Evolutionary conservation across 129 eudicot species (phyloP), one percentile per base, ranked within the genome.

Genomic region (Chrysanthemum makinoi): DNA sequence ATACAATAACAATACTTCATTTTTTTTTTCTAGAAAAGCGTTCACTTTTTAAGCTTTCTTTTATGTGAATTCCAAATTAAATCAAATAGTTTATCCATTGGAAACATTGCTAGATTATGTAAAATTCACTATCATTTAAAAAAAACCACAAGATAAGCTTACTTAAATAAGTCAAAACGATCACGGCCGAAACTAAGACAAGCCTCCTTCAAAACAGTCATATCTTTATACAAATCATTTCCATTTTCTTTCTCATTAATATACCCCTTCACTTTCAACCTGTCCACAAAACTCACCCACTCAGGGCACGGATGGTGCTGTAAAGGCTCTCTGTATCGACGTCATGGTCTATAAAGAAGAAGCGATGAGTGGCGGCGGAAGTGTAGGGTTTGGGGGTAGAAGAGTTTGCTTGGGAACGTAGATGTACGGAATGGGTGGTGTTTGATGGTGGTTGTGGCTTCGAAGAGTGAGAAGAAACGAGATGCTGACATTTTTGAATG

Each of bases 111-210:
- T 30, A 24, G 26, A 1, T 24, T 2, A 24, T 35, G 44, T 35
- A 35, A 35, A 35, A 35, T 35, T 35, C 43, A 20, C 20, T n/a
- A n/a, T n/a, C n/a, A n/a, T n/a, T n/a, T n/a, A n/a, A n/a, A n/a
- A n/a, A n/a, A n/a, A n/a, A n/a, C n/a, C n/a, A n/a, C n/a, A n/a
- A n/a, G 30, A 51, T 13, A 22, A 43, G 18, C 78, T 72, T 50
- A 89, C 99, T 76, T 80, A 79, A 95, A 88, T 76, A 95, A 68
- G 75, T 90, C 94, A 60, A 60, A 86, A n/a, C 96, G 99, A 68
- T 95, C 94, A 33, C 97, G 91, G n/a, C 89, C 97, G 53, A 95
- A 95, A 70, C 81, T 79, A 67, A 95, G 86, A 56, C 94, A 88
- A 69, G 91, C 96, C 26, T 95, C 86, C 79, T 91, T 88, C 73